phyloP scores from a whole-genome alignment of 179 eudicot species.

The Carnegiea gigantea region DNA sequence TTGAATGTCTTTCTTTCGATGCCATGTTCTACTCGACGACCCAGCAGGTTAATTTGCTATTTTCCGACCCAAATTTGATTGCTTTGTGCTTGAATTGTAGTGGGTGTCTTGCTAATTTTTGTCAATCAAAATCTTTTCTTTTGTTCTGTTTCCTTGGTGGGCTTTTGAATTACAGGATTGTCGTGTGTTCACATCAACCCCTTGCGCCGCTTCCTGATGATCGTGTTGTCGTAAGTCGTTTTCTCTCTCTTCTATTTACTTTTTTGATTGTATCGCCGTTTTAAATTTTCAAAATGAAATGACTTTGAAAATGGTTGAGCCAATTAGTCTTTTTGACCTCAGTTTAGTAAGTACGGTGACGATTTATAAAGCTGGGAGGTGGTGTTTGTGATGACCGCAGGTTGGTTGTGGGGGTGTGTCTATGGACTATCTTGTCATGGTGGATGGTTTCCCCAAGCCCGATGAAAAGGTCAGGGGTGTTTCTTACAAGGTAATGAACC shows the following conservation, averaged over 20 bases:
- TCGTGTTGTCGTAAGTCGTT: conserved; percentile 16
- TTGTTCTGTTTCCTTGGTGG: neutral
- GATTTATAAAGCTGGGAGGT: neutral
- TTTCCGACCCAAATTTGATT: neutral
- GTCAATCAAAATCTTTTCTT: neutral
- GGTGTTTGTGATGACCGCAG: conserved; percentile 19
- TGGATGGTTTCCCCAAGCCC: conserved; percentile 44
- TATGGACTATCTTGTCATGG: conserved; percentile 44
- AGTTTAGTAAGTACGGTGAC: neutral
- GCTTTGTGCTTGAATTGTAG: neutral
- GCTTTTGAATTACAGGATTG: conserved; percentile 22
- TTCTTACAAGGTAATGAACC: conserved; percentile 31
- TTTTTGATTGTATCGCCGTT: neutral
- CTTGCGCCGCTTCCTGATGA: conserved; percentile 21
- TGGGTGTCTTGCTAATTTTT: neutral
- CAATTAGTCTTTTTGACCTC: neutral
- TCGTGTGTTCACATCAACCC: conserved; percentile 17
- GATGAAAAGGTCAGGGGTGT: conserved; percentile 38
- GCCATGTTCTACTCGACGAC: neutral
- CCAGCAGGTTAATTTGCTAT: conserved; percentile 16
- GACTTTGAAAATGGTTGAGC: neutral
- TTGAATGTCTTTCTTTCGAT: neutral
- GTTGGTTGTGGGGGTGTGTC: conserved; percentile 48
- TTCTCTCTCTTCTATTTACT: neutral
- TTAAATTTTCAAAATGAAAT: neutral